Base-by-base conservation (phyloP, 306 rosid species). In the Vigna nakashimae region DNA sequence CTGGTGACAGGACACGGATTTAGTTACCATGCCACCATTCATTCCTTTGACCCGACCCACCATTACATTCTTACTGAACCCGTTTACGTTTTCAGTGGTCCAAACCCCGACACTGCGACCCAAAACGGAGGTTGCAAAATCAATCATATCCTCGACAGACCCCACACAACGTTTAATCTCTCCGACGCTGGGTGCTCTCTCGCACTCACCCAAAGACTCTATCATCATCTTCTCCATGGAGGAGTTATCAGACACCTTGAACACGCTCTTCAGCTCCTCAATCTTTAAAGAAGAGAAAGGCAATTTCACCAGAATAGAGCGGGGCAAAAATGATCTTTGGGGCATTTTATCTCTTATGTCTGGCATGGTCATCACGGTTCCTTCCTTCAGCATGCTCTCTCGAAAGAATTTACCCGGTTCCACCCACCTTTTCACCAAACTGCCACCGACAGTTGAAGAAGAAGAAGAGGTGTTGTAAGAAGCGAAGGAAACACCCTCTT, bases 151-250 rank as follows among this genome's bases (percentile, higher is more conserved):
- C 77, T 94, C 96, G 0, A 84, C 55, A 0, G 97, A 90, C 0
- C 86, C 91, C 1, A 94, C 97, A 74, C 98, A 94, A 3, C 89
- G 87, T 42, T 94, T 94, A 0, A 89, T 91, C 89, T 94, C 98
- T 0, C 98, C 96, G 4, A 4, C 14, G 65, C 94, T 90, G 0
- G 98, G 90, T 0, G 84, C 82, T 12, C 97, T 74, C 86, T 90
- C 94, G 65, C 97, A 94, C 68, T 94, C 97, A 0, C 51, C 26
- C 36, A 94, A 51, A 0, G 96, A 80, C 18, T 83, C 70, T 51
- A 17, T 40, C 0, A 65, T 65, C 70, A 65, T 65, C 30, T 65
- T 65, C 2, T 65, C 50, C 70, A 65, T 65, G 1, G 51, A 65
- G 1, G 70, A 65, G 9, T 65, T 65, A 9, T 65, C 70, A 17